Conservation (phyloP, 768 basidiomycete species). For the Pleurotus ostreatus region DNA sequence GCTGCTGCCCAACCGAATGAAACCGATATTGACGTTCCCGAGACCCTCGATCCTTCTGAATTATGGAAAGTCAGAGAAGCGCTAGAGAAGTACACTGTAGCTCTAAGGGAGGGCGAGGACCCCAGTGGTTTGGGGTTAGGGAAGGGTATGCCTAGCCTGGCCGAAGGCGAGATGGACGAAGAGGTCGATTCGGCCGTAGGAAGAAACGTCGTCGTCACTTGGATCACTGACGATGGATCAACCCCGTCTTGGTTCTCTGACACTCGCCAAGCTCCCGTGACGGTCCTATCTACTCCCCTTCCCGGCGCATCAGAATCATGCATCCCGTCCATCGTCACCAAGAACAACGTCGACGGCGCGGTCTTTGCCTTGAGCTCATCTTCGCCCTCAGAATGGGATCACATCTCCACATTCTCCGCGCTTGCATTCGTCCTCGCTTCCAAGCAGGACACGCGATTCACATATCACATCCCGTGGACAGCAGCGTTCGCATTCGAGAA, state of each 20-base stretch:
- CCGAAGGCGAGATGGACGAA: constrained; percentile 87
- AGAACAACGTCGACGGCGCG: constrained; percentile 71
- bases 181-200: constrained; percentile 81
- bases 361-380: constrained; percentile 46
- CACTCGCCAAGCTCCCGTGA: constrained; percentile 28
- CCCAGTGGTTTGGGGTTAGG: constrained; percentile 62
- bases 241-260: constrained; percentile 34
- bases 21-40: constrained; percentile 69
- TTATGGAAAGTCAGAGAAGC: constrained; percentile 74
- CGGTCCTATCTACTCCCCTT: constrained; percentile 66
- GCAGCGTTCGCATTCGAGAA: constrained; percentile 83
- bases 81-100: constrained; percentile 81
- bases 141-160: constrained; percentile 71
- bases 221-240: constrained; percentile 53
- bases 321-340: constrained; percentile 50
- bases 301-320: constrained; percentile 41
- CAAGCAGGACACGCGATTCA: constrained; percentile 87
- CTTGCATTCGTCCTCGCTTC: constrained; percentile 92
- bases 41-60: constrained; percentile 85
- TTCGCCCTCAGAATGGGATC: constrained; percentile 52
- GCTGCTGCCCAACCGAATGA: constrained; percentile 25
- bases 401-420: constrained; percentile 82
- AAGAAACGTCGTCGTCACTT: constrained; percentile 57
- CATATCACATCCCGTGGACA: constrained; percentile 58
- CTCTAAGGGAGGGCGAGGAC: constrained; percentile 55